Base-by-base conservation (phyloP, 495 filamentous ascomycete genomes). In the Viridothelium virens region DNA sequence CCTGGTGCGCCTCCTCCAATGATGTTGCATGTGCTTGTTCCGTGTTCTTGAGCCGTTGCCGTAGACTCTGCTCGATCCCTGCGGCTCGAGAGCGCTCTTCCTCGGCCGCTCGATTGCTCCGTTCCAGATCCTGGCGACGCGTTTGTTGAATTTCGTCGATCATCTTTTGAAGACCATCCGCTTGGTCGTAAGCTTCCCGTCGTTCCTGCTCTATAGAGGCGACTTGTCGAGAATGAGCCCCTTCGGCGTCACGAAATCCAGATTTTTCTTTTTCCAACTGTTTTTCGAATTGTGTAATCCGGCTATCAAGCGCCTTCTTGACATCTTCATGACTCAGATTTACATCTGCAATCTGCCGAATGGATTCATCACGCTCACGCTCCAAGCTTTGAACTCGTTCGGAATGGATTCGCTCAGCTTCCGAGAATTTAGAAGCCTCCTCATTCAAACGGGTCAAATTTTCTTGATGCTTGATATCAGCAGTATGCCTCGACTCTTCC, bases 401-500 rank as follows among this genome's bases (percentile, higher is more conserved):
- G 36, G 31, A 7, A 36, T 59, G 53, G n/a, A 59, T 4, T 36
- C 14, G 53, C 18, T 59, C 25, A 36, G 31, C 53, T 36, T 59
- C 25, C 9, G 5, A 18, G 31, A 59, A 59, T 36, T 59, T 59
- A 36, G 53, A 59, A 33, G 53, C 31, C 18, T 59, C 53, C 31
- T 59, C 53, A 33, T 59, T 36, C 14, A 34, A 34, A 3, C 53
- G 53, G 6, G 53, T 59, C 53, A 59, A 4, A 59, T 59, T 33
- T 36, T 59, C 53, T 59, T 59, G 25, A 36, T 59, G 25, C 31
- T 59, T 59, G 53, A 59, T 18, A 59, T 59, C 53, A 59, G 53
- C 53, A 18, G 53, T 34, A 36, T 36, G 53, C 14, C 53, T 59
- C 14, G 53, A 59, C 31, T 59, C 53, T 14, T 59, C 53, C 31